Evolutionary conservation across 306 rosid species (phyloP).

Genomic region (Quillaja saponaria): DNA sequence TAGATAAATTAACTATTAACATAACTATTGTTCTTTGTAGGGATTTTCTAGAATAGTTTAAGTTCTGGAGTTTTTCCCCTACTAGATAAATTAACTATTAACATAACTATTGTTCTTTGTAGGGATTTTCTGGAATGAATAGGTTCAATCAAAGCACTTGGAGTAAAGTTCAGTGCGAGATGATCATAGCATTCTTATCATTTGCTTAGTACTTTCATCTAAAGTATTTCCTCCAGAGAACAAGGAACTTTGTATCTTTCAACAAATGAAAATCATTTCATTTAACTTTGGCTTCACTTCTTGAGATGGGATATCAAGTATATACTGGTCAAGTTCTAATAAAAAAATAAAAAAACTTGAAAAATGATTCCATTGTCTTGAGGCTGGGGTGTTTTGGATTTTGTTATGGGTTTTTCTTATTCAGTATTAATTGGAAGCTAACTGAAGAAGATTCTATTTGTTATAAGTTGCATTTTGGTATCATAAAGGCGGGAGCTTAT

Average conservation of each 20-base stretch:
- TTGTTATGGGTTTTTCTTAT: too few species aligned
- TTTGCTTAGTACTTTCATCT: conserved; percentile 97
- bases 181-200: conserved; percentile 92
- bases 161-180: conserved; percentile 99
- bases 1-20: neutral
- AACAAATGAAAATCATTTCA: conserved; percentile 95
- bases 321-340: neutral
- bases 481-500: conserved; percentile 92
- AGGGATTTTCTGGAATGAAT: conserved; percentile 99
- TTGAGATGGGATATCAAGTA: conserved; percentile 99
- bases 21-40: conserved; percentile 39
- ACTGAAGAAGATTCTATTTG: conserved; percentile 21
- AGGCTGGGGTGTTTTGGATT: too few species aligned
- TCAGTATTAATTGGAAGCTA: neutral
- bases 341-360: too few species aligned
- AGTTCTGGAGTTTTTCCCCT: conserved; percentile 4
- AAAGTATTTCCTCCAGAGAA: conserved; percentile 85
- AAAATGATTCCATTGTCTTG: too few species aligned
- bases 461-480: conserved; percentile 85
- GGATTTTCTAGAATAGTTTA: conserved; percentile 95
- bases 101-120: conserved; percentile 22
- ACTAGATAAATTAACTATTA: neutral
- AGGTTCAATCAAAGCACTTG: conserved; percentile 86
- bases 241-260: conserved; percentile 88
- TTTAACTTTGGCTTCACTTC: conserved; percentile 86